phyloP scores from a whole-genome alignment of 2,329 filamentous ascomycete species.

The Apiospora arundinis region DNA sequence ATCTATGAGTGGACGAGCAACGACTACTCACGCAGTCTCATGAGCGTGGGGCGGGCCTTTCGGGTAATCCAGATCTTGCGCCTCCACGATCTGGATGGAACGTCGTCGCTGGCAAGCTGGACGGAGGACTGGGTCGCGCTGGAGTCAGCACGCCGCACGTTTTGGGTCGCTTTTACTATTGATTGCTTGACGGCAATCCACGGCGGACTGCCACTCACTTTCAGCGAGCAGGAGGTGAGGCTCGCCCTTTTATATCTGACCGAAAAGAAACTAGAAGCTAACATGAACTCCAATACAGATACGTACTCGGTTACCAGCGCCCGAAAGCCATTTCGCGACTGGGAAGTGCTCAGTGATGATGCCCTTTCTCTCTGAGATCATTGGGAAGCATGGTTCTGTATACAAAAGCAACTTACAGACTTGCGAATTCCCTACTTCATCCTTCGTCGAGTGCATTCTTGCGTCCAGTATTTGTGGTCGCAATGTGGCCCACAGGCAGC shows the following conservation, averaged over 20 bases:
- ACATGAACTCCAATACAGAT: neutral
- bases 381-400: neutral
- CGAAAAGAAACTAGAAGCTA: neutral
- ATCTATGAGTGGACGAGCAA: constrained; percentile 26
- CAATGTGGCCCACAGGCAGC: neutral
- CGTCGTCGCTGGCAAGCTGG: constrained; percentile 13
- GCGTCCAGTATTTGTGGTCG: neutral
- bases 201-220: neutral
- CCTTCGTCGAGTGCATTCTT: neutral
- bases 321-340: neutral
- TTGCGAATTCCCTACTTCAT: neutral
- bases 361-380: neutral
- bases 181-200: constrained; percentile 27
- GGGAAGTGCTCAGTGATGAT: neutral
- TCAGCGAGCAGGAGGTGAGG: neutral
- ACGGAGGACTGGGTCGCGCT: constrained; percentile 27
- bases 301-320: neutral
- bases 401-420: neutral
- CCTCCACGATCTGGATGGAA: neutral
- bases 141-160: constrained; percentile 27
- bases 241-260: no score
- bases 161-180: constrained; percentile 29
- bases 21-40: constrained; percentile 25
- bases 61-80: constrained; percentile 27
- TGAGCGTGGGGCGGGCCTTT: constrained; percentile 26